These are phyloP conservation scores for Lagenidium sp. DNA, from an alignment of 352 stramenopile species.

Conservation along the genomic window DNA sequence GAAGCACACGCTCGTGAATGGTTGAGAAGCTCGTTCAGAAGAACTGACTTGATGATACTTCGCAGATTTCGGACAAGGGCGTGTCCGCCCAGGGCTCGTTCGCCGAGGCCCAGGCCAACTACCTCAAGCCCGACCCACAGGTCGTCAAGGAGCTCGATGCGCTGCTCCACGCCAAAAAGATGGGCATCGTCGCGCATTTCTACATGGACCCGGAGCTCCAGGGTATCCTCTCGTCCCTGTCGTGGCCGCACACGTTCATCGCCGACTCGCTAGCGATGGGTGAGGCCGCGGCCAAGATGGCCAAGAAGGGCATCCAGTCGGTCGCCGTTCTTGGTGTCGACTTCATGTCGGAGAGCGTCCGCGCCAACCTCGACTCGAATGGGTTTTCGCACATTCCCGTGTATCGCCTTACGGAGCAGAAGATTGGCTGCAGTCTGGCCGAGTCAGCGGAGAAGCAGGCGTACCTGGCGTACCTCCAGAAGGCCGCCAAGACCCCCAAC, in stretches of 20 bases:
- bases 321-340: conserved; percentile 95
- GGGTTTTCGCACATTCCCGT: conserved; percentile 89
- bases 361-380: conserved; percentile 91
- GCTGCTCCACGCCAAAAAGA: conserved; percentile 87
- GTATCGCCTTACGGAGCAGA: conserved; percentile 88
- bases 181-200: conserved; percentile 96
- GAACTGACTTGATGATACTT: not conserved
- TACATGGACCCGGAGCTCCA: conserved; percentile 99
- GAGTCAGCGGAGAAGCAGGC: conserved; percentile 90
- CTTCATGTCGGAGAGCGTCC: conserved; percentile 97
- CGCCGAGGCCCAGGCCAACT: conserved; percentile 82
- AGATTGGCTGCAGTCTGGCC: conserved; percentile 94
- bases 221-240: conserved; percentile 73
- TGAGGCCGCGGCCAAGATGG: conserved; percentile 95
- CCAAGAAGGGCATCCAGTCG: conserved; percentile 74
- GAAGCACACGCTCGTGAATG: not conserved
- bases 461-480: conserved; percentile 92
- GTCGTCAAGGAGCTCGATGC: conserved; percentile 84
- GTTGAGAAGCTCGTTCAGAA: not conserved
- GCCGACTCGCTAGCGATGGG: conserved; percentile 97
- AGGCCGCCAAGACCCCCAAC: conserved; percentile 79
- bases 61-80: conserved; percentile 61
- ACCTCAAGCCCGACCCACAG: conserved; percentile 77
- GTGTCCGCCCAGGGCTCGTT: conserved; percentile 83
- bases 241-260: conserved; percentile 90